Evolutionary conservation across 176 grass and related monocot species (phyloP).

Genomic region (Oropetium thomaeum): DNA sequence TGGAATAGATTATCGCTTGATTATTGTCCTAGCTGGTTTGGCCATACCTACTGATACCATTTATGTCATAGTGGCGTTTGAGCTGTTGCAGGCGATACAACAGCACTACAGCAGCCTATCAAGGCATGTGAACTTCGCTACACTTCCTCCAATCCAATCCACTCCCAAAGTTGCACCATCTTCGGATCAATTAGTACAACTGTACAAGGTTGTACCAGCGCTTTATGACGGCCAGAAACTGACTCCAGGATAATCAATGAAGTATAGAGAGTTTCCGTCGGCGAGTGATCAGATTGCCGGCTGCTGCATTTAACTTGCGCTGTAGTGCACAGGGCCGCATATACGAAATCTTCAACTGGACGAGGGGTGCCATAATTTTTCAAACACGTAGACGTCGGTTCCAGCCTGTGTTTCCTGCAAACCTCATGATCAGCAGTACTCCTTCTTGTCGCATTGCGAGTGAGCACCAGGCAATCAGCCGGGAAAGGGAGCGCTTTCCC

Average conservation of each 20-base stretch:
- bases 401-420: background rate
- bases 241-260: background rate
- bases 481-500: background rate
- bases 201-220: background rate
- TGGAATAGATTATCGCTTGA: background rate
- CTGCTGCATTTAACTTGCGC: background rate
- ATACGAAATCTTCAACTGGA: background rate
- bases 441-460: background rate
- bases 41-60: constrained; percentile 13
- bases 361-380: no score
- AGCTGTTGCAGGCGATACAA: background rate
- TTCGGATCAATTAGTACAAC: no score
- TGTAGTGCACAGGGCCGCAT: no score
- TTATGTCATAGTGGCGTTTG: background rate
- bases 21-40: background rate
- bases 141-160: background rate
- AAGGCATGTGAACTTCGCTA: background rate
- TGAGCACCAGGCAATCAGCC: background rate
- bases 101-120: background rate
- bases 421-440: background rate
- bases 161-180: no score
- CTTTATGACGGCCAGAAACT: background rate
- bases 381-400: background rate
- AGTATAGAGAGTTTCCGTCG: background rate
- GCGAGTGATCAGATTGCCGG: background rate